Conservation (phyloP, 805 yeast genomes). For the baker's yeast (Saccharomyces cerevisiae) region DNA sequence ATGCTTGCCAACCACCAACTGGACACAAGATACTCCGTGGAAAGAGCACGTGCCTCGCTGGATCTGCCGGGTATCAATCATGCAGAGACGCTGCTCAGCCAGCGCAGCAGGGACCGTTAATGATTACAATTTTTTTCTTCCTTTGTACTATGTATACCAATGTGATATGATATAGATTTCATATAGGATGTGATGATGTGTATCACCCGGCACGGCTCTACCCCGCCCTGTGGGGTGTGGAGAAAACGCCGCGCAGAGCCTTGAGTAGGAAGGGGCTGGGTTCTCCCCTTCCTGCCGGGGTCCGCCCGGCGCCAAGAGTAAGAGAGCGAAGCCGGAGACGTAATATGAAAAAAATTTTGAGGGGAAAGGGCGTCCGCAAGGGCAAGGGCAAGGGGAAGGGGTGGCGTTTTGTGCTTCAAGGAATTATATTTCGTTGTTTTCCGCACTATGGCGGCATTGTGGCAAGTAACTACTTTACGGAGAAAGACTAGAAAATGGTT, state of each 20-base stretch:
- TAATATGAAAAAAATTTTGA: not conserved
- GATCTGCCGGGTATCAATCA: constrained; percentile 36
- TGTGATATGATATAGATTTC: not conserved
- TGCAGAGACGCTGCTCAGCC: constrained; percentile 23
- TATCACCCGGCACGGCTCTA: not conserved
- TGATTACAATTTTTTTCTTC: not conserved
- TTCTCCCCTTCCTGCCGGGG: not conserved
- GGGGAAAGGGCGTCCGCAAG: not conserved
- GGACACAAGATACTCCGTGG: constrained; percentile 33
- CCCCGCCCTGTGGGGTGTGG: not conserved
- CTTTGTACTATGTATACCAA: not conserved
- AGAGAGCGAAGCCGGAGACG: not conserved
- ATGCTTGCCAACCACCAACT: constrained; percentile 33
- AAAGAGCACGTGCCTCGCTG: constrained; percentile 34
- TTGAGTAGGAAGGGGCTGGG: not conserved
- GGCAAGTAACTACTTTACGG: not conserved
- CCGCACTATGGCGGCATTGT: not conserved
- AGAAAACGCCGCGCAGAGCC: not conserved
- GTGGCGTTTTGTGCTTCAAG: not conserved
- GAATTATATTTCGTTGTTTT: not conserved
- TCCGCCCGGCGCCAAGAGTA: not conserved
- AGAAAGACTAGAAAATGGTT: not conserved
- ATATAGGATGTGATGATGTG: not conserved
- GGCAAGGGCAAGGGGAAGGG: not conserved
- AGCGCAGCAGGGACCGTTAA: not conserved